Evolutionary conservation across 345 rosid species (phyloP).

Genomic region (Cardamine chenopodiifolia): DNA sequence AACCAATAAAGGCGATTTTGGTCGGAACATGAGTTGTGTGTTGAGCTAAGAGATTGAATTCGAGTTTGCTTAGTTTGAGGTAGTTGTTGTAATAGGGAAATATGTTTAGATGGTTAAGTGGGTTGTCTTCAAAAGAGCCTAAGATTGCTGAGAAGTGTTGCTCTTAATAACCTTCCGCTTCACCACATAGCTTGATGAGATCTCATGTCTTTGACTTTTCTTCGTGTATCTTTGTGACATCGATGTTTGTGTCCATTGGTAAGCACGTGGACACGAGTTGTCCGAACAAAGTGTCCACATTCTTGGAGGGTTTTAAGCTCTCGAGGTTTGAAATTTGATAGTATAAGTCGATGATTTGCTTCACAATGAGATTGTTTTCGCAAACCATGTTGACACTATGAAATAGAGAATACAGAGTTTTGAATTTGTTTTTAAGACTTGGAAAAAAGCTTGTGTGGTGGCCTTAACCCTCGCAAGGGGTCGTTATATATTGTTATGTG

Average conservation of each 20-base stretch:
- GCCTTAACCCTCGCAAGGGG: conserved; percentile 10
- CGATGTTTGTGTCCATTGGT: conserved; percentile 66
- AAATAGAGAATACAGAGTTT: conserved; percentile 19
- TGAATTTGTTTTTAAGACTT: conserved; percentile 9
- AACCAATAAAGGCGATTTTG: conserved; percentile 77
- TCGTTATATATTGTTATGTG: conserved; percentile 28
- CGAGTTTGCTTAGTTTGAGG: conserved; percentile 79
- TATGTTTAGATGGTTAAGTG: conserved; percentile 61
- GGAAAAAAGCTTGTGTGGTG: conserved; percentile 19
- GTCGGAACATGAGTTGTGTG: conserved; percentile 48
- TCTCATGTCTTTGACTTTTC: conserved; percentile 62
- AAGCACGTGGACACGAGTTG: conserved; percentile 80
- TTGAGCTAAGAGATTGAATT: conserved; percentile 56
- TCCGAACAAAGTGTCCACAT: conserved; percentile 88
- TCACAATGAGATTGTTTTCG: conserved; percentile 58
- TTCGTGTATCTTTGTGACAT: conserved; percentile 62
- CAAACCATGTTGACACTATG: conserved; percentile 85
- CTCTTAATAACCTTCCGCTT: conserved; percentile 78
- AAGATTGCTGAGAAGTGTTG: conserved; percentile 70
- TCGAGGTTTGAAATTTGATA: conserved; percentile 73
- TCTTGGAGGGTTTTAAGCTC: conserved; percentile 75
- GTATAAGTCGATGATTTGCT: conserved; percentile 59
- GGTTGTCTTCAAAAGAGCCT: conserved; percentile 65
- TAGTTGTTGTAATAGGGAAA: conserved; percentile 89
- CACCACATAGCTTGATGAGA: conserved; percentile 74